A percentile compares a stretch with the other conserved stretches of the same genome.
Evolutionary conservation across 176 grass and related monocot species (phyloP).

Genomic region (Oryza rufipogon): DNA sequence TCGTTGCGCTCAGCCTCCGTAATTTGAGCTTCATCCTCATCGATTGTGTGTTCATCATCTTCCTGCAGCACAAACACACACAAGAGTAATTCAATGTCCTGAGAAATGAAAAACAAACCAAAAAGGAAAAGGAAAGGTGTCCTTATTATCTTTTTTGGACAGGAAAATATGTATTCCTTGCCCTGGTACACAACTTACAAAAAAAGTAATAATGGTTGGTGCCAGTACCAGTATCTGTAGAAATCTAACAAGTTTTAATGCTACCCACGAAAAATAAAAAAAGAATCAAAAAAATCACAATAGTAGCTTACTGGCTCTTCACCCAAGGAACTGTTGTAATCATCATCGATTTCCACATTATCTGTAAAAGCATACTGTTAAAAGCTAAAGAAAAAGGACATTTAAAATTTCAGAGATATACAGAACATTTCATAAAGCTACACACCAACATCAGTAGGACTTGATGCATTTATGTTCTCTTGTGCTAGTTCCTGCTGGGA

Average conservation of each 20-base stretch:
- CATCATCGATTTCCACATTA: constrained; percentile 65
- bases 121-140: neutral
- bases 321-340: constrained; percentile 65
- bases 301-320: constrained; percentile 75
- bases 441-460: constrained; percentile 48
- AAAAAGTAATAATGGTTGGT: constrained; percentile 6
- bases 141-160: neutral
- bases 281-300: constrained; percentile 28
- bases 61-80: constrained; percentile 56
- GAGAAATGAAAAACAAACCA: neutral
- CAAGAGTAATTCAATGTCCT: neutral
- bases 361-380: constrained; percentile 50
- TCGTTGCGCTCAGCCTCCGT: constrained; percentile 76
- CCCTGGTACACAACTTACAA: neutral
- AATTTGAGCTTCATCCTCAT: constrained; percentile 94
- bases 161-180: neutral
- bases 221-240: neutral
- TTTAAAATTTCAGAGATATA: constrained; percentile 22
- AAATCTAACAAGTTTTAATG: neutral
- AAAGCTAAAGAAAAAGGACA: constrained; percentile 16
- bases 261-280: neutral
- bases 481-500: constrained; percentile 50
- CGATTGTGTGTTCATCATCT: constrained; percentile 90
- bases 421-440: constrained; percentile 32
- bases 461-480: constrained; percentile 37